Percentiles rank a stretch among this genome's conserved stretches.
phyloP scores from a whole-genome alignment of 2,329 filamentous ascomycete species.

The Penicillium sp. region DNA sequence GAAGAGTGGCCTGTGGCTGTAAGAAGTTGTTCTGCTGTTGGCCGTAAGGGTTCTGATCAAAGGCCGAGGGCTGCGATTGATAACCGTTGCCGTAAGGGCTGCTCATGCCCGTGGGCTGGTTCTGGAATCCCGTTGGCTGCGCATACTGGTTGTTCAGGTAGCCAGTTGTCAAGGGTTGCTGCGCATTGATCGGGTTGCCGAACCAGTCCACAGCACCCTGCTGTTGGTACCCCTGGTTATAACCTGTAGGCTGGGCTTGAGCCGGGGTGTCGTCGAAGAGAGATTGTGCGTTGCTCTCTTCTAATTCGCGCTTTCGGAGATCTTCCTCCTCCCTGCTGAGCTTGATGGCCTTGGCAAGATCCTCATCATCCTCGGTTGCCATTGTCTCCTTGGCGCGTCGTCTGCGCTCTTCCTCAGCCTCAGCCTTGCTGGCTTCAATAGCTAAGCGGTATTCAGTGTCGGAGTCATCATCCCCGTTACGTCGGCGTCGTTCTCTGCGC shows the following conservation, averaged over 20 bases:
- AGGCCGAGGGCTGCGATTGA: slow-evolving; percentile 63
- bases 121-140: slow-evolving; percentile 72
- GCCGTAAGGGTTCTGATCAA: slow-evolving; percentile 57
- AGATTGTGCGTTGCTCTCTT: slow-evolving; percentile 77
- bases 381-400: slow-evolving; percentile 60
- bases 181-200: slow-evolving; percentile 85
- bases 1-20: slow-evolving; percentile 53
- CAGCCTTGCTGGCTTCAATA: slow-evolving; percentile 89
- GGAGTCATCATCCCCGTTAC: slow-evolving; percentile 66
- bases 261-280: slow-evolving; percentile 80
- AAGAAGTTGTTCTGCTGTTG: slow-evolving; percentile 45
- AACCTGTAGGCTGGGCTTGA: slow-evolving; percentile 78
- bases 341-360: slow-evolving; percentile 90
- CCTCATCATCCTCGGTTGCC: slow-evolving; percentile 75
- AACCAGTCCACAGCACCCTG: slow-evolving; percentile 96
- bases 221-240: slow-evolving; percentile 97
- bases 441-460: slow-evolving; percentile 88
- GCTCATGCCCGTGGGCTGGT: slow-evolving; percentile 63
- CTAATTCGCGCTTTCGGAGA: slow-evolving; percentile 77
- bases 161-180: slow-evolving; percentile 66
- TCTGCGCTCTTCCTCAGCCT: slow-evolving; percentile 87
- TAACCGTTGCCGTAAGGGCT: slow-evolving; percentile 71
- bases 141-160: slow-evolving; percentile 67
- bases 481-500: slow-evolving; percentile 49
- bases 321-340: slow-evolving; percentile 91